phyloP scores from a whole-genome alignment of 139 green algal genomes.

The Chlorella sorokiniana region DNA sequence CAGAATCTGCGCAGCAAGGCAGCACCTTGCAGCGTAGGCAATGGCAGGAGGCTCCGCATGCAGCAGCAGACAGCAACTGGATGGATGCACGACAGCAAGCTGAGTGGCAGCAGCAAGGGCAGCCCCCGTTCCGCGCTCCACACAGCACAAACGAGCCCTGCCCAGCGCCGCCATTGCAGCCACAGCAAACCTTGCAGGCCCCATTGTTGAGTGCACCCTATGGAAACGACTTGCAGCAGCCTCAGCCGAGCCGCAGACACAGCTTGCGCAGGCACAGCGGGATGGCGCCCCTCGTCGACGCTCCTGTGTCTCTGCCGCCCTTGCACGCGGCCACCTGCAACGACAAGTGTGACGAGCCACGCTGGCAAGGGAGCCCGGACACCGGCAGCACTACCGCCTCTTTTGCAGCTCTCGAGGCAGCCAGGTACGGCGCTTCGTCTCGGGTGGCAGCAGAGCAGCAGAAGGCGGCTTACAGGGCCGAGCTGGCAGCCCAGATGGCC shows the following conservation, averaged over 20 bases:
- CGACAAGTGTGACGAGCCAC: too few species aligned
- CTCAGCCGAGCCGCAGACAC: not conserved
- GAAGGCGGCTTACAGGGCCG: slow-evolving; percentile 30
- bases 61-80: not conserved
- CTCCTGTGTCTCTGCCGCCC: too few species aligned
- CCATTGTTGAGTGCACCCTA: not conserved
- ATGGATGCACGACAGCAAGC: too few species aligned
- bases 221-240: slow-evolving; percentile 14
- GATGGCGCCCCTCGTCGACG: too few species aligned
- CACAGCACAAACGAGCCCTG: not conserved
- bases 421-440: not conserved
- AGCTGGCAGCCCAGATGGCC: slow-evolving; percentile 41
- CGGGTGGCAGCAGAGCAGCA: not conserved
- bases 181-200: not conserved
- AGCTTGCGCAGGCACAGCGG: not conserved
- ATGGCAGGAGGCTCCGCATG: not conserved
- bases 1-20: not conserved
- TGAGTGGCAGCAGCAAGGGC: too few species aligned
- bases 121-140: not conserved
- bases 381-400: too few species aligned
- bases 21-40: not conserved
- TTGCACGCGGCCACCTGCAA: too few species aligned
- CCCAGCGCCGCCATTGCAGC: not conserved
- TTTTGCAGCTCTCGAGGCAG: not conserved
- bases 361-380: too few species aligned